Percentiles rank a stretch among this genome's conserved stretches.
Evolutionary conservation across 768 basidiomycete genomes (phyloP).

Genomic region (Phylloporus arenicola): DNA sequence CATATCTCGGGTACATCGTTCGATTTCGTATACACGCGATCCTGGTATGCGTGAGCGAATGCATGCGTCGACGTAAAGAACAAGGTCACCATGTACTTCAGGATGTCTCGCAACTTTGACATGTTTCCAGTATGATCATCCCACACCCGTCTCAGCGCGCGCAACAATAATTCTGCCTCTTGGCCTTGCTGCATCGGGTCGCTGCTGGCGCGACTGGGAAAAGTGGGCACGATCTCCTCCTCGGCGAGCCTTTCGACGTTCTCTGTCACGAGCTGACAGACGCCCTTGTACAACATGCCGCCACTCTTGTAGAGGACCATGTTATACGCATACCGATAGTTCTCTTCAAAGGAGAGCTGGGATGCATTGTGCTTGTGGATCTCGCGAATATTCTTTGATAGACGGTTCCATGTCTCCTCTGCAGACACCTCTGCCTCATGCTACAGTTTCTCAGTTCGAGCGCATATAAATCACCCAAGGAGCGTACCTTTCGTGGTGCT

Average conservation of each 20-base stretch:
- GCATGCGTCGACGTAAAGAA: background rate
- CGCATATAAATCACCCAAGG: background rate
- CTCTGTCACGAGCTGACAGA: constrained; percentile 69
- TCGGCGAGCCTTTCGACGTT: constrained; percentile 79
- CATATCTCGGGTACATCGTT: constrained; percentile 75
- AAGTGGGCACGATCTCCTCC: constrained; percentile 72
- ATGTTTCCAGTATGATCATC: constrained; percentile 89
- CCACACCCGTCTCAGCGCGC: constrained; percentile 81
- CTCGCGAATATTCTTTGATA: constrained; percentile 84
- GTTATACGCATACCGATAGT: constrained; percentile 91
- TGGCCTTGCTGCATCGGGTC: constrained; percentile 73
- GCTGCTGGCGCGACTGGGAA: constrained; percentile 62
- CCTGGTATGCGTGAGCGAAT: constrained; percentile 46
- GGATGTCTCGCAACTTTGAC: constrained; percentile 80
- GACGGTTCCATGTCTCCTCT: constrained; percentile 76
- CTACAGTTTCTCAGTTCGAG: constrained; percentile 33
- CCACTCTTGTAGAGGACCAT: constrained; percentile 87
- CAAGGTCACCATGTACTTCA: constrained; percentile 87
- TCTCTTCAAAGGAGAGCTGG: constrained; percentile 87
- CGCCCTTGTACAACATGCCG: constrained; percentile 80
- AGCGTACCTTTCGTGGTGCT: constrained; percentile 43
- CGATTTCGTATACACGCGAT: constrained; percentile 77
- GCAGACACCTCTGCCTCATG: constrained; percentile 71
- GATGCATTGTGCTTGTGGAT: constrained; percentile 93
- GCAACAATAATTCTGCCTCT: constrained; percentile 82